Base-by-base conservation (phyloP, 768 basidiomycete genomes). In the Kondoa subrosea region DNA sequence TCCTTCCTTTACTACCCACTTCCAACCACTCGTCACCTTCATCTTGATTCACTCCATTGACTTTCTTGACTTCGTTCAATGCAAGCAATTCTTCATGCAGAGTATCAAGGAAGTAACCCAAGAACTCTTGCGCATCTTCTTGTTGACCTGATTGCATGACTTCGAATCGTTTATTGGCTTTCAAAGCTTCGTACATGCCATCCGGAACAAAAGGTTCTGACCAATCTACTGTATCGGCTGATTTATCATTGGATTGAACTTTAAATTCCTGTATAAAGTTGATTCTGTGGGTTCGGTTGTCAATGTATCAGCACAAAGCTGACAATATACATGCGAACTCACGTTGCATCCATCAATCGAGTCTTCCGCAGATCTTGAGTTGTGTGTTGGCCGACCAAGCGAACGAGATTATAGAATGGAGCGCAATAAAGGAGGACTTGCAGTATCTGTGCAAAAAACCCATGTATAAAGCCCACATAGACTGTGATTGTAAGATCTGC, bases 111-210 rank as follows among this genome's bases (percentile, higher is more conserved):
- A 89, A 93, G 78, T 95, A 96, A 1, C 93, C 93, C n/a, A 97
- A 80, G 77, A 95, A 97, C 77, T 99, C 93, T 77, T 99, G 92
- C 12, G 92, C 93, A 68, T 99, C 93, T 76, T 99, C 93, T 78
- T 99, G 93, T 68, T 91, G 88, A 0, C 91, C 91, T 40, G 88
- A 85, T 83, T 90, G 71, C 91, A 96, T 96, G 59, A 82, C 84
- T 74, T 92, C 91, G 74, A 96, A 96, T 71, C 88, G 81, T 78
- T 89, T 89, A 81, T 91, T 91, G 78, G 86, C 85, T 78, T 88
- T 89, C 82, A 96, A 84, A 21, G 89, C 91, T 71, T 91, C 88
- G 77, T 95, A 96, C 30, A 96, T 83, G 72, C 85, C 84, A 15
- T 84, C 83, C 26, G 92, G 89, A 33, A 91, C 81, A 76, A 96